Evolutionary conservation across 2,329 filamentous ascomycete genomes (phyloP), one percentile per base, ranked within the genome.

Genomic region (Cladosporium colombiae): DNA sequence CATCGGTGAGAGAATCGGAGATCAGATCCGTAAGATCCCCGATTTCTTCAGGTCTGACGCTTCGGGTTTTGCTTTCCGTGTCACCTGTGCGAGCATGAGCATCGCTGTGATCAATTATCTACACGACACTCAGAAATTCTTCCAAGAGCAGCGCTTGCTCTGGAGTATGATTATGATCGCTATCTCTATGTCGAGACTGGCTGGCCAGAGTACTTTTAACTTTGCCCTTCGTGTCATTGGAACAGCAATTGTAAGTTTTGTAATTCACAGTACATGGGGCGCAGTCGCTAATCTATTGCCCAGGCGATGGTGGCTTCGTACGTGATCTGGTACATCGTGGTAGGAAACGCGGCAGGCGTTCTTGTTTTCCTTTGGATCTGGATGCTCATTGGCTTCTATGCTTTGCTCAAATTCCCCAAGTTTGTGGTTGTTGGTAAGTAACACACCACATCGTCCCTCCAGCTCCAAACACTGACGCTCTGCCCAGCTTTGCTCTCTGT

Each of bases 121-220:
- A 18, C 80, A 84, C 62, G 74, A 83, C 31, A 88, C 89, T 0
- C 86, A 91, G 68, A 69, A 68, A 0, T 93, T 91, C 74, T 93
- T 92, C 73, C 81, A 86, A 14, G 78, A 86, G 65, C 88, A 93
- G 71, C 82, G 91, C 18, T 78, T 92, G 1, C 84, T 93, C 1
- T 93, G 91, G 91, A 89, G 89, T 2, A 85, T 92, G 84, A 90
- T 93, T 69, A 91, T 93, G 79, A 77, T 78, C 1, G 86, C 89
- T 3, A 87, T 92, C 25, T 86, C 85, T 64, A 91, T 91, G 89
- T 86, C 85, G 1, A 83, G 86, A 18, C 87, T 86, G 0, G 86
- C 89, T 0, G 91, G 90, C 0, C 88, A 91, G 70, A 89, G 87
- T 21, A 84, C 91, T n/a, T 91, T 89, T 71, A 89, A 88, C 49